phyloP scores from a whole-genome alignment of 2,329 filamentous ascomycete species.

The Podosphaera xanthii region DNA sequence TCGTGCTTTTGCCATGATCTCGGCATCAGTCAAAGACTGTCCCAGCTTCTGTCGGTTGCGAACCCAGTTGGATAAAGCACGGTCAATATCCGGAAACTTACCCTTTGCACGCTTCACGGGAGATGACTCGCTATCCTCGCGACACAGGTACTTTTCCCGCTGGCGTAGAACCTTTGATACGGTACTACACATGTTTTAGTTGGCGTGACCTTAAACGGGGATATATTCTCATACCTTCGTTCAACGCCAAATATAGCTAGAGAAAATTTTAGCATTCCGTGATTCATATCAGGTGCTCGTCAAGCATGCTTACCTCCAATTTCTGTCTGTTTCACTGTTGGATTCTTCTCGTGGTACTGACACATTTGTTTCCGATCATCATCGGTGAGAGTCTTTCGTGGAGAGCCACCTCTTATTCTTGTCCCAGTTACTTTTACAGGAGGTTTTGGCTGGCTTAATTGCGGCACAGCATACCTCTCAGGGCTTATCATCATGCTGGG shows the following conservation, averaged over 20 bases:
- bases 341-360: slow-evolving; percentile 75
- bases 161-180: slow-evolving; percentile 94
- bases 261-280: neutral
- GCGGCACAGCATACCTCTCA: slow-evolving; percentile 28
- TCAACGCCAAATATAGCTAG: slow-evolving; percentile 81
- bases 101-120: slow-evolving; percentile 66
- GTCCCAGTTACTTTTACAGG: slow-evolving; percentile 20
- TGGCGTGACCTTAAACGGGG: slow-evolving; percentile 11
- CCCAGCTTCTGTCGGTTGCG: slow-evolving; percentile 61
- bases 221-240: slow-evolving; percentile 45
- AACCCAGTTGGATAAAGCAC: slow-evolving; percentile 71
- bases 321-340: slow-evolving; percentile 79
- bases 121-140: slow-evolving; percentile 55
- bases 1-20: slow-evolving; percentile 63
- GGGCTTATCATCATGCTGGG: slow-evolving; percentile 64
- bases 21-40: slow-evolving; percentile 48
- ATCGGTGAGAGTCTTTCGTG: slow-evolving; percentile 73
- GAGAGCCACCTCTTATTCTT: slow-evolving; percentile 32
- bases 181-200: slow-evolving; percentile 36
- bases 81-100: slow-evolving; percentile 77
- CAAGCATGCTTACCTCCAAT: slow-evolving; percentile 46
- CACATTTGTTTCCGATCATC: slow-evolving; percentile 85
- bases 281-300: neutral
- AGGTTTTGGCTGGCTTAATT: slow-evolving; percentile 23
- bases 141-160: slow-evolving; percentile 80